Conservation (phyloP, 2,329 filamentous ascomycete genomes). For the Botrytis tulipae region DNA sequence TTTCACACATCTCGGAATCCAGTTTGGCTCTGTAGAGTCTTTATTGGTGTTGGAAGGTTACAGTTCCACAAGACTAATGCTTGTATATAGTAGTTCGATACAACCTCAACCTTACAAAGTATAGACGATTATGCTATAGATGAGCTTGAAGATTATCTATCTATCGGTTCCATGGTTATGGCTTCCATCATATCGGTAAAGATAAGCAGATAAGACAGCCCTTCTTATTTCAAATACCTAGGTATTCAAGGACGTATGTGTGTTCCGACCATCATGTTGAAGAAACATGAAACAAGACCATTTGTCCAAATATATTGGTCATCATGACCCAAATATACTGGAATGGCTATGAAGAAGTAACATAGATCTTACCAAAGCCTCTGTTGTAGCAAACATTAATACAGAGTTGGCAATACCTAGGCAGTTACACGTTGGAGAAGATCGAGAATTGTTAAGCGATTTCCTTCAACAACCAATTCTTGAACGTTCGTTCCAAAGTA, state of each 20-base stretch:
- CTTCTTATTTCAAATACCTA: background rate
- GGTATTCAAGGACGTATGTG: background rate
- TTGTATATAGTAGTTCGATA: background rate
- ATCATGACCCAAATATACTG: background rate
- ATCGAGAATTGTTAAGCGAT: too few species aligned
- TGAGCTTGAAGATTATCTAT: background rate
- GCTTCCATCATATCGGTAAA: background rate
- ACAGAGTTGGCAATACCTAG: background rate
- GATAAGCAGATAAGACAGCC: background rate
- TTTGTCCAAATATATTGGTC: background rate
- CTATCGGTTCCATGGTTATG: background rate
- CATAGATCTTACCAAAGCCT: background rate
- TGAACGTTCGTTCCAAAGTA: background rate
- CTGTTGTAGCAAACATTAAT: background rate
- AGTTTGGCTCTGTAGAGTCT: background rate
- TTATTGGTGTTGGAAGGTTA: background rate
- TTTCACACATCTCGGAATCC: background rate
- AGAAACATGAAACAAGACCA: background rate
- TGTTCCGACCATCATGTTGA: background rate
- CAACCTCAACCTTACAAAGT: background rate
- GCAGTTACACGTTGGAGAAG: background rate
- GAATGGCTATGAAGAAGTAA: background rate
- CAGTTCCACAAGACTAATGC: background rate
- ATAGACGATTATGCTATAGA: background rate
- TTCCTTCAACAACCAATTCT: background rate